A percentile compares a stretch with the other conserved stretches of the same genome.
Conservation (phyloP, 768 basidiomycete genomes). For the Tricholoma matsutake region DNA sequence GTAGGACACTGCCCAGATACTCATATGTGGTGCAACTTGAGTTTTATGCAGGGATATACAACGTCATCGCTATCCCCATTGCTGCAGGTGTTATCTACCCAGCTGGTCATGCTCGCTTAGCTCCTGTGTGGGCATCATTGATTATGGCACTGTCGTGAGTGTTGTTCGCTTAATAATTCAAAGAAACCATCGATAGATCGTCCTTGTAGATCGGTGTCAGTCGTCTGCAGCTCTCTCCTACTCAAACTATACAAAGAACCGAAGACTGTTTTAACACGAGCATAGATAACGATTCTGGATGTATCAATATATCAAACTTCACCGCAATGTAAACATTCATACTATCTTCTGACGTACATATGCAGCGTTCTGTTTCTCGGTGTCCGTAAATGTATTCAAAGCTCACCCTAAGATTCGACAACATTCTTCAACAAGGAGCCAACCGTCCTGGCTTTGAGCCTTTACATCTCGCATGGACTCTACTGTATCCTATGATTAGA, state of each 20-base stretch:
- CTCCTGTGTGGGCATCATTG: conserved; percentile 78
- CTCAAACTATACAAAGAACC: conserved; percentile 48
- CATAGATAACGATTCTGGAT: neutral
- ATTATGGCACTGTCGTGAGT: conserved; percentile 77
- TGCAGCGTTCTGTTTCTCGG: too few relatives aligned
- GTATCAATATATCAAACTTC: too few relatives aligned
- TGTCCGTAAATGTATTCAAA: too few relatives aligned
- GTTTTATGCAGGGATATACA: conserved; percentile 70
- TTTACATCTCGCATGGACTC: too few relatives aligned
- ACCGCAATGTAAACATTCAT: too few relatives aligned
- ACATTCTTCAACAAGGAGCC: too few relatives aligned
- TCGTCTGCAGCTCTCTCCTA: conserved; percentile 58
- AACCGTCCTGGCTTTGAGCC: too few relatives aligned
- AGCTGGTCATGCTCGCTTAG: conserved; percentile 56
- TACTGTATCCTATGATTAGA: too few relatives aligned
- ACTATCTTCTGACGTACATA: too few relatives aligned
- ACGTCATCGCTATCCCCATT: conserved; percentile 63
- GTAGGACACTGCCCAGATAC: neutral
- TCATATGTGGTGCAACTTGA: conserved; percentile 19
- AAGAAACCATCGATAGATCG: neutral
- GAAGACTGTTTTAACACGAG: neutral
- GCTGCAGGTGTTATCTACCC: conserved; percentile 81
- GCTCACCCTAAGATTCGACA: too few relatives aligned
- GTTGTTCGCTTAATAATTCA: conserved; percentile 1
- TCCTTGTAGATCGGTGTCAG: conserved; percentile 54